phyloP scores from a whole-genome alignment of 768 basidiomycete genomes.

The Trichaptum fuscoviolaceum region DNA sequence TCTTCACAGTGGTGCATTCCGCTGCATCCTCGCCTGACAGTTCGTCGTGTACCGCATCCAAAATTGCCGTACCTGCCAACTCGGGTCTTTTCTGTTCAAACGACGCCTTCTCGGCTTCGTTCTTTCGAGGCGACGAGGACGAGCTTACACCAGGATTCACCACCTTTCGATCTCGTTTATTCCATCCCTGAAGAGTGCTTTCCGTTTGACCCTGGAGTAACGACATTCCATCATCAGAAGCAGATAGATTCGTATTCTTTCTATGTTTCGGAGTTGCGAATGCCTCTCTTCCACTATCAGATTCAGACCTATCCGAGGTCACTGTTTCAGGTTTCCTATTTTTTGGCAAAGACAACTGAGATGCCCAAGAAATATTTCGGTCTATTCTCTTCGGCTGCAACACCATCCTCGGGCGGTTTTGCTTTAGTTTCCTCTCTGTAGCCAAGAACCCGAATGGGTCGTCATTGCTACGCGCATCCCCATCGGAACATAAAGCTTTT shows the following conservation, averaged over 20 bases:
- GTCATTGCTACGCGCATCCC: conserved; percentile 10
- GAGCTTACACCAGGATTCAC: background rate
- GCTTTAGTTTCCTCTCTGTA: conserved; percentile 20
- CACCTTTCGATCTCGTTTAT: background rate
- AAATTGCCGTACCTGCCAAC: too few species aligned
- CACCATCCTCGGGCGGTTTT: background rate
- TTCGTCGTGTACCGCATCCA: too few species aligned
- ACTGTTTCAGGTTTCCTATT: background rate
- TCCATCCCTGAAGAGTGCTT: background rate
- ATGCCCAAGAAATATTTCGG: background rate
- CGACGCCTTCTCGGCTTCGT: too few species aligned
- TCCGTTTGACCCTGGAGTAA: background rate
- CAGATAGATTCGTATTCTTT: background rate
- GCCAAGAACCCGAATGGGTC: conserved; percentile 26
- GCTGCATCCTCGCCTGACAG: background rate
- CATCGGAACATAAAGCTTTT: conserved; percentile 11
- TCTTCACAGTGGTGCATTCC: background rate
- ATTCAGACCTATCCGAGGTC: background rate
- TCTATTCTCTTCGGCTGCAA: background rate
- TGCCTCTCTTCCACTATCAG: background rate
- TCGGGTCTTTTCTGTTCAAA: too few species aligned
- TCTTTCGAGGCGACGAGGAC: background rate
- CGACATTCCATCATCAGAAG: background rate
- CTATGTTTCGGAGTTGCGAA: background rate
- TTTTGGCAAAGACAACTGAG: background rate